A percentile compares a stretch with the other conserved stretches of the same genome.
These are phyloP conservation scores for Phytophthora idaei DNA, from an alignment of 352 stramenopile species.

Conservation along the genomic window DNA sequence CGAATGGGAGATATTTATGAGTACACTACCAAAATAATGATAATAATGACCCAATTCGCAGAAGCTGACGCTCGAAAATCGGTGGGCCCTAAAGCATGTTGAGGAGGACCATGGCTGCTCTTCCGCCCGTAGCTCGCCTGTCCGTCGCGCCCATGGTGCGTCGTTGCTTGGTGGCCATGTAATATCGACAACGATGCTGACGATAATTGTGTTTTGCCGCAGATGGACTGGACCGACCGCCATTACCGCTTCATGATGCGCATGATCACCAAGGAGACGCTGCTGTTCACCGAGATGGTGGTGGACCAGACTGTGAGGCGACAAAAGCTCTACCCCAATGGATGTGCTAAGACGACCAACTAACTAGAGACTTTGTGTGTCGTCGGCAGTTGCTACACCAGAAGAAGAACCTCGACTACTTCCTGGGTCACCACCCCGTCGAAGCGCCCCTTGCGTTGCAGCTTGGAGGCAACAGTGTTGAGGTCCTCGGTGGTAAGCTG, in stretches of 20 bases:
- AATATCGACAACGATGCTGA: background rate
- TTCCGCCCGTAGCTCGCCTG: constrained; percentile 52
- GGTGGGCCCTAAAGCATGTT: constrained; percentile 31
- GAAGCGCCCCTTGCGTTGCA: constrained; percentile 94
- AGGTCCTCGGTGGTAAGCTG: constrained; percentile 68
- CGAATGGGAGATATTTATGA: too few species aligned
- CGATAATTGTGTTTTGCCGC: constrained; percentile 1
- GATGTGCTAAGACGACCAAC: background rate
- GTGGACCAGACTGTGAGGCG: constrained; percentile 93
- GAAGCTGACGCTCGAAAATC: background rate
- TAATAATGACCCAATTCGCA: background rate
- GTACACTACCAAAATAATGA: background rate
- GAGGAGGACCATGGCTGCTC: constrained; percentile 40
- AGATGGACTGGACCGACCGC: constrained; percentile 98
- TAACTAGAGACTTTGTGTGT: background rate
- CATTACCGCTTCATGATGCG: constrained; percentile 95
- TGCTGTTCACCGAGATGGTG: constrained; percentile 99
- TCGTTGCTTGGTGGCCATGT: background rate
- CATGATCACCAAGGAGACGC: constrained; percentile 91
- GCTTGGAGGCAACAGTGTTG: constrained; percentile 92
- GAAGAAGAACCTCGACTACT: constrained; percentile 88
- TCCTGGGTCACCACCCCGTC: constrained; percentile 80
- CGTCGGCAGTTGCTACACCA: constrained; percentile 74
- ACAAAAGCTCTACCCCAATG: background rate
- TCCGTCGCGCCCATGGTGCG: constrained; percentile 76